A percentile compares a stretch with the other conserved stretches of the same genome.
phyloP scores from a whole-genome alignment of 768 basidiomycete genomes.

The Panaeolus papilionaceus region DNA sequence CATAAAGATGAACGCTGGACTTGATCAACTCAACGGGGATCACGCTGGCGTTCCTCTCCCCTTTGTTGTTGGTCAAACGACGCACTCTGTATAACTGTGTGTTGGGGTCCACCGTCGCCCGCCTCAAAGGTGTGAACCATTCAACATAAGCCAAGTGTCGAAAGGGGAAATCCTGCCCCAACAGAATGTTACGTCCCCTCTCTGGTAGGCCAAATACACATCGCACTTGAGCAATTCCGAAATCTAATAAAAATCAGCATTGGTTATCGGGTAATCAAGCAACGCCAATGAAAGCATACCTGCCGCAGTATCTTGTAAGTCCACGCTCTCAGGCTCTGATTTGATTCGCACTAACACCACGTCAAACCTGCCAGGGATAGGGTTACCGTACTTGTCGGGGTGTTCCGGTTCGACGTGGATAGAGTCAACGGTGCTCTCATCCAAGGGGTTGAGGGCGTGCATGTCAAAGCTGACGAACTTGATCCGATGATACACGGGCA shows the following conservation, averaged over 20 bases:
- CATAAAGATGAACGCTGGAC: slow-evolving; percentile 37
- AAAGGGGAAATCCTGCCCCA: background rate
- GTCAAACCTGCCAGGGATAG: slow-evolving; percentile 26
- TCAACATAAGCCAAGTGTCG: slow-evolving; percentile 16
- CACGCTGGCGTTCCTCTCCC: slow-evolving; percentile 23
- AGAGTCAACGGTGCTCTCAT: slow-evolving; percentile 31
- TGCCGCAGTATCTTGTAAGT: background rate
- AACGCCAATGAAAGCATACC: background rate
- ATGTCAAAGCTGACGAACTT: slow-evolving; percentile 37
- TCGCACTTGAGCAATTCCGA: slow-evolving; percentile 14
- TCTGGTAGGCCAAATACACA: slow-evolving; percentile 14
- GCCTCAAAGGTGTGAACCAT: slow-evolving; percentile 15
- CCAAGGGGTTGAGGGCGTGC: slow-evolving; percentile 13
- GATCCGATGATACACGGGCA: slow-evolving; percentile 42
- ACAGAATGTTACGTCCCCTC: background rate
- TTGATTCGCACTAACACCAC: slow-evolving; percentile 6
- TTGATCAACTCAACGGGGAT: slow-evolving; percentile 32
- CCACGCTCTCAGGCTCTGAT: slow-evolving; percentile 10
- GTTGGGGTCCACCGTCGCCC: background rate
- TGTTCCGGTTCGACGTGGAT: slow-evolving; percentile 35
- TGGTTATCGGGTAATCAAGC: too few relatives aligned
- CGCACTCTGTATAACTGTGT: background rate
- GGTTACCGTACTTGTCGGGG: slow-evolving; percentile 20
- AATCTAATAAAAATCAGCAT: slow-evolving; percentile 2
- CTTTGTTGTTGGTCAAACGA: background rate